Evolutionary conservation across 768 basidiomycete genomes (phyloP), one percentile per base, ranked within the genome.

Genomic region (Tricholoma furcatifolium): DNA sequence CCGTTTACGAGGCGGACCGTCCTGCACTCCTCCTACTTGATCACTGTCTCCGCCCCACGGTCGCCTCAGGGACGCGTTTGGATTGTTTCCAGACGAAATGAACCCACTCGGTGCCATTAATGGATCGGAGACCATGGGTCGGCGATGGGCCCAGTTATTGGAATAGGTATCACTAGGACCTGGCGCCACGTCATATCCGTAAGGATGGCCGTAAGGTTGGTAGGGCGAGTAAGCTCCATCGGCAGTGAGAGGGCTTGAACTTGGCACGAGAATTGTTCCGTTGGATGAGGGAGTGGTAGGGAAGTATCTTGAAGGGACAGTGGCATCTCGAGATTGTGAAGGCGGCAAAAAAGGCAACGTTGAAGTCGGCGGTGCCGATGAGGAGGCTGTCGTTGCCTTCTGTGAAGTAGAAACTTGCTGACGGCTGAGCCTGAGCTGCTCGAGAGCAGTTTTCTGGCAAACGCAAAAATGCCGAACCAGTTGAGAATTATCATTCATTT

Each of bases 301-400:
- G 73, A 78, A 78, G 79, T 83, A 88, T 54, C 81, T 82, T 51
- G 85, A 83, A 67, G 78, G 63, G 35, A 81, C 68, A n/a, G 85
- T 87, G 40, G 80, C 87, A 74, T 91, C 89, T 61, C 88, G 81
- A 54, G 87, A 88, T 73, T 91, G 89, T 34, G 79, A 85, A 53
- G 77, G 83, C 54, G 64, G 59, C 46, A 62, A 57, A 56, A 68
- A 74, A 41, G 64, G 43, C 44, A 60, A 45, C 56, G 53, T 60
- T 50, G 59, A 56, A 41, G 62, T 47, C 32, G 60, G 60, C 32
- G 59, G 56, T 30, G 61, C 46, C 45, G 59, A 58, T 20, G 70
- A 60, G 24, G 70, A 65, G 27, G 71, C 63, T 49, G 66, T 53
- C 12, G 68, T 45, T 39, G 58, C 46, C 43, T 57, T 59, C 47